Evolutionary conservation across 805 yeast genomes (phyloP), one percentile per base, ranked within the genome.

Genomic region (Gaillardinia entomophila): DNA sequence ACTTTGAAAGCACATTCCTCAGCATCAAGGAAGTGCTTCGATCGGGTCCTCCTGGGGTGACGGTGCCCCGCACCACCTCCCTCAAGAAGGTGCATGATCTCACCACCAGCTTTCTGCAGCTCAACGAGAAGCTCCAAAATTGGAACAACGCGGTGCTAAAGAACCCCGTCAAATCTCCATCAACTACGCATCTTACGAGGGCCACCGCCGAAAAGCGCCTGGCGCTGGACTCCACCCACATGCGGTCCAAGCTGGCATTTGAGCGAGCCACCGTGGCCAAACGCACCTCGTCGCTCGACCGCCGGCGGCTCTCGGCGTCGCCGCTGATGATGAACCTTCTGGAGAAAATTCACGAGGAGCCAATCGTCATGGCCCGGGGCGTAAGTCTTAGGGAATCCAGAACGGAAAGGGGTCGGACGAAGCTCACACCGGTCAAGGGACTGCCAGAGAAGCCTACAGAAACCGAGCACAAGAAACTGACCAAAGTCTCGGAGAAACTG

Each of bases 51-150:
- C 57, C 52, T 15, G 25, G 13, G 10, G 22, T 10, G 10, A 6
- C 22, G 10, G 10, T 19, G 6, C 22, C 22, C 10, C 22, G 22
- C 22, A 19, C 22, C 22, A 19, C 22, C 22, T 62, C 68, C 12
- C 44, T 57, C 11, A 45, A 52, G 26, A 53, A 42, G 32, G 39
- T 63, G 12, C 64, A 58, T 24, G 64, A 55, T 20, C 39, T 61
- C 19, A 49, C 54, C 26, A 30, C 42, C 18, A 50, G 42, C 30
- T 46, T 53, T 6, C 38, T 24, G 30, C 28, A 36, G 6, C 35
- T 43, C 16, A 39, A 38, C 6, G 34, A 37, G 4, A 45, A 42
- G 8, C 25, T 37, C 4, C 26, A 27, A 6, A 17, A 29, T 18
- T 29, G 36, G 27, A 33, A 30, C 11, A 29, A 22, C 24, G 28